phyloP scores from a whole-genome alignment of 1,284 basidiomycete genomes.

The Naganishia albida region DNA sequence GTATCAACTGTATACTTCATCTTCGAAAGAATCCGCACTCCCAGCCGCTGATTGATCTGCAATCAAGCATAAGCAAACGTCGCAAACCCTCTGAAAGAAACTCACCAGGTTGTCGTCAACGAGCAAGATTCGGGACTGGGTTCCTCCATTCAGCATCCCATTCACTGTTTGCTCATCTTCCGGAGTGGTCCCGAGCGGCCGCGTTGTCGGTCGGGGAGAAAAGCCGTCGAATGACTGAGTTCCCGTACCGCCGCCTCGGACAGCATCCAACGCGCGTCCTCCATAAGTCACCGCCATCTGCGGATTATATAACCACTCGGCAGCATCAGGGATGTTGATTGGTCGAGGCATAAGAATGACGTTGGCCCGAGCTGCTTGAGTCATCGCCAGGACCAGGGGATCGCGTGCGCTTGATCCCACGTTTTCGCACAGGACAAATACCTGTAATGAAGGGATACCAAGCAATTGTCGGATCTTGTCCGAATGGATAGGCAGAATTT shows the following conservation, averaged over 20 bases:
- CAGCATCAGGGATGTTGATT: constrained; percentile 14
- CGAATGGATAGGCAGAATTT: neutral
- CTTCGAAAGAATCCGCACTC: constrained; percentile 26
- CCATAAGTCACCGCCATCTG: neutral
- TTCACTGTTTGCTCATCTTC: constrained; percentile 11
- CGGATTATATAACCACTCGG: constrained; percentile 4
- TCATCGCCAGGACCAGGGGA: neutral
- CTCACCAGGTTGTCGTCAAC: constrained; percentile 32
- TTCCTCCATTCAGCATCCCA: constrained; percentile 2
- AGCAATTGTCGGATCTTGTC: constrained; percentile 13
- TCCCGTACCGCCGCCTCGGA: neutral
- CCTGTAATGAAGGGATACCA: constrained; percentile 7
- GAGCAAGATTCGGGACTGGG: constrained; percentile 14
- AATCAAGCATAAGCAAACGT: neutral
- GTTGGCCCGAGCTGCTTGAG: neutral
- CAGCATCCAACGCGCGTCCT: neutral
- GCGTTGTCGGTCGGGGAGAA: neutral
- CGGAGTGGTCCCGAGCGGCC: constrained; percentile 3
- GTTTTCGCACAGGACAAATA: constrained; percentile 17
- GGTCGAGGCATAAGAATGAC: constrained; percentile 24
- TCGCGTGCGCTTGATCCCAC: neutral
- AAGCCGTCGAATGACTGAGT: neutral
- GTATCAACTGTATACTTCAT: constrained; percentile 31
- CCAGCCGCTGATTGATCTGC: constrained; percentile 30
- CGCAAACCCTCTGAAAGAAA: neutral